These are phyloP conservation scores for Mucuna pruriens DNA, from an alignment of 306 rosid genomes.

Conservation along the genomic window DNA sequence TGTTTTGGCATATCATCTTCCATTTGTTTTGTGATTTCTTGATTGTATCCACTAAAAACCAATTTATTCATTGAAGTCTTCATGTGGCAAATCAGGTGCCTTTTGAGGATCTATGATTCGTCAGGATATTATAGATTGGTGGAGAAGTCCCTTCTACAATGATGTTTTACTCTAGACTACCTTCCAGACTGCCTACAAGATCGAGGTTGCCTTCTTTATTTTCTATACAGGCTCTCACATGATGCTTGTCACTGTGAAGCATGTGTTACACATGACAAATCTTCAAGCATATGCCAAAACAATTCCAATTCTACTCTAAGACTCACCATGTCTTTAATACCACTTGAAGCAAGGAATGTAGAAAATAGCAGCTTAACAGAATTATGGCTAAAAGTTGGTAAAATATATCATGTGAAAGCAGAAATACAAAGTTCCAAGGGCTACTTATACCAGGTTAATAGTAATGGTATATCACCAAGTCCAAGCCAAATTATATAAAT, in stretches of 20 bases:
- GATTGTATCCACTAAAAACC: background rate
- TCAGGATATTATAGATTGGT: background rate
- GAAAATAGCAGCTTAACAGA: background rate
- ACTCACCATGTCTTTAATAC: background rate
- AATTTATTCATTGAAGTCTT: background rate
- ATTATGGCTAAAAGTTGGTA: background rate
- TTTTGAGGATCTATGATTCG: background rate
- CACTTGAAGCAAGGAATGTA: background rate
- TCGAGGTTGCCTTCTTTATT: background rate
- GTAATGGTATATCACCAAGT: background rate
- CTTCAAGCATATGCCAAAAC: background rate
- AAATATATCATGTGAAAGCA: background rate
- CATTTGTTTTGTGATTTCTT: slow-evolving; percentile 10
- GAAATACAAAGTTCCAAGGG: background rate
- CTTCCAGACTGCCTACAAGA: background rate
- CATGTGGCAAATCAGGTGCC: background rate
- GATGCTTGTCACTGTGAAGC: background rate
- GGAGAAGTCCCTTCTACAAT: background rate
- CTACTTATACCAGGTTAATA: background rate
- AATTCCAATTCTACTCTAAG: background rate
- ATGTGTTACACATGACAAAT: background rate
- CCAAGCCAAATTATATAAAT: background rate
- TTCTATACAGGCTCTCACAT: background rate
- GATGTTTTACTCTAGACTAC: slow-evolving; percentile 19
- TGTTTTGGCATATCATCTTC: slow-evolving; percentile 9